Evolutionary conservation across 768 basidiomycete species (phyloP).

Genomic region (Myochromella boudieri): DNA sequence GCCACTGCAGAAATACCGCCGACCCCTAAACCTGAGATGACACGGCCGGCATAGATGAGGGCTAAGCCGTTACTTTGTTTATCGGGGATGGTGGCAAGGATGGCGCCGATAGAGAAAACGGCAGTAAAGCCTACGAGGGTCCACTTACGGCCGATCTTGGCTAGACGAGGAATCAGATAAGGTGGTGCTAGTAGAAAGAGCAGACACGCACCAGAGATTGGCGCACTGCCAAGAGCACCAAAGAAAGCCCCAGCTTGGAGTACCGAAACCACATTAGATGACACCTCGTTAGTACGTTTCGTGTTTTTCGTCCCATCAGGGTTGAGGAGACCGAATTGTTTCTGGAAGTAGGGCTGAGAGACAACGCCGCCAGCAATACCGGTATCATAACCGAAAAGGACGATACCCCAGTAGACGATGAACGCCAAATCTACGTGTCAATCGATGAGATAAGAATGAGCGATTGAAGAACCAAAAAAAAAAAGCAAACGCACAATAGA

Average conservation of each 20-base stretch:
- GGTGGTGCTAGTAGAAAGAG: background rate
- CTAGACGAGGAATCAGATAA: slow-evolving; percentile 28
- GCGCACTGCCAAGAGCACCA: slow-evolving; percentile 75
- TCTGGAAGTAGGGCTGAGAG: slow-evolving; percentile 55
- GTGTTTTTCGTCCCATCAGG: slow-evolving; percentile 39
- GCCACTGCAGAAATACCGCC: slow-evolving; percentile 83
- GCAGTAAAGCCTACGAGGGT: slow-evolving; percentile 61
- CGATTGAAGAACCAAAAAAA: background rate
- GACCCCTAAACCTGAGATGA: slow-evolving; percentile 77
- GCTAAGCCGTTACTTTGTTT: slow-evolving; percentile 51
- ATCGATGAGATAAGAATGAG: background rate
- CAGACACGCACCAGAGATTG: slow-evolving; percentile 56
- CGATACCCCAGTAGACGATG: slow-evolving; percentile 74
- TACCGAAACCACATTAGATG: slow-evolving; percentile 84
- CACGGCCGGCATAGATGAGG: slow-evolving; percentile 80
- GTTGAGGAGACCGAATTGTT: slow-evolving; percentile 59
- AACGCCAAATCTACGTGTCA: slow-evolving; percentile 61
- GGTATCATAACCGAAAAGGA: slow-evolving; percentile 83
- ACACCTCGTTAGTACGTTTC: slow-evolving; percentile 48
- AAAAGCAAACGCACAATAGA: slow-evolving; percentile 51
- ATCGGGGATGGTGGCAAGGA: slow-evolving; percentile 68
- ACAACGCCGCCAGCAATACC: slow-evolving; percentile 53
- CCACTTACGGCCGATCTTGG: slow-evolving; percentile 62
- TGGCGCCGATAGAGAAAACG: slow-evolving; percentile 72
- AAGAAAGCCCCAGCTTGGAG: slow-evolving; percentile 89